Evolutionary conservation across 176 grass and related monocot genomes (phyloP).

Genomic region (Ensete ventricosum): DNA sequence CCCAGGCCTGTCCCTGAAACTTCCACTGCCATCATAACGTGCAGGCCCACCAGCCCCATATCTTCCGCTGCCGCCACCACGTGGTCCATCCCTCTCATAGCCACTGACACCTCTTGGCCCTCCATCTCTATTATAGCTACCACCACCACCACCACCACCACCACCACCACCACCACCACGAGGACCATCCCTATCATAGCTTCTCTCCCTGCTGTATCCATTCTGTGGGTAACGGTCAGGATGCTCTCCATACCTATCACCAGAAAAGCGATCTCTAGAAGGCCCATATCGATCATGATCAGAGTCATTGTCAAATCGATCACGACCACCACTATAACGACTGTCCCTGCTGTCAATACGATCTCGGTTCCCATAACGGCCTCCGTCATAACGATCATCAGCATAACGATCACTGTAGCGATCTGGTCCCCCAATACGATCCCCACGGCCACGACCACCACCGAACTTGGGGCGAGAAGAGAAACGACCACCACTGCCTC

Average conservation of each 20-base stretch:
- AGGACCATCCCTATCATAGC: slow-evolving; percentile 64
- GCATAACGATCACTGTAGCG: slow-evolving; percentile 60
- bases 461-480: slow-evolving; percentile 56
- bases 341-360: slow-evolving; percentile 48
- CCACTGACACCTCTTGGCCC: slow-evolving; percentile 25
- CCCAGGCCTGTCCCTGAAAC: slow-evolving; percentile 15
- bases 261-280: slow-evolving; percentile 56
- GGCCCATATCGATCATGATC: slow-evolving; percentile 64
- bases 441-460: slow-evolving; percentile 43
- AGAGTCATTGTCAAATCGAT: slow-evolving; percentile 47
- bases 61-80: slow-evolving; percentile 41
- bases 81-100: slow-evolving; percentile 37
- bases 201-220: slow-evolving; percentile 76
- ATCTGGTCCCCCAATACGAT: slow-evolving; percentile 57
- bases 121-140: slow-evolving; percentile 51
- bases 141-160: neutral
- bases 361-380: slow-evolving; percentile 51
- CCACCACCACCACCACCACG: slow-evolving; percentile 18
- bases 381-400: slow-evolving; percentile 57
- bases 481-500: slow-evolving; percentile 40
- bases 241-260: slow-evolving; percentile 61
- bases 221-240: slow-evolving; percentile 55
- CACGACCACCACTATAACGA: slow-evolving; percentile 37
- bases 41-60: slow-evolving; percentile 33
- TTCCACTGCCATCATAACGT: slow-evolving; percentile 12